phyloP scores from a whole-genome alignment of 2,329 filamentous ascomycete genomes.

The Colletotrichum orchidophilum region DNA sequence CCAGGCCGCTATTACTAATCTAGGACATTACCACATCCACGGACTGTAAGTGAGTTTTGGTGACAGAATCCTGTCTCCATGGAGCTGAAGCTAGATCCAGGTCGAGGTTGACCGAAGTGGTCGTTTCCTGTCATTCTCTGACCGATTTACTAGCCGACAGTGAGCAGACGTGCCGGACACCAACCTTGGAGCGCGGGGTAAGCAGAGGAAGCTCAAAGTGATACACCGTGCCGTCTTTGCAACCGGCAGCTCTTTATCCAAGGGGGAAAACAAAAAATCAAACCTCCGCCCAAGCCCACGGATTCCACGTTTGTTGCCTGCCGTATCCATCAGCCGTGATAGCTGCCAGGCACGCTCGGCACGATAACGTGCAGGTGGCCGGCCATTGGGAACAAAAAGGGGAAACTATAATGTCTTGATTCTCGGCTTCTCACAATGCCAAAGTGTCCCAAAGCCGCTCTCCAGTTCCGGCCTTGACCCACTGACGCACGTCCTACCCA shows the following conservation, averaged over 20 bases:
- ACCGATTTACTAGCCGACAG: background rate
- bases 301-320: background rate
- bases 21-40: background rate
- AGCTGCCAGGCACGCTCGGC: background rate
- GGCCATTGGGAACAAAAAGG: background rate
- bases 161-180: background rate
- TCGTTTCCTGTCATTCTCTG: background rate
- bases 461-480: background rate
- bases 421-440: background rate
- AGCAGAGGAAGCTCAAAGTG: background rate
- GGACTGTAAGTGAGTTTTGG: background rate
- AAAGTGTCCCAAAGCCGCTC: background rate
- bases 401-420: background rate
- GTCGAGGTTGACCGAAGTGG: background rate
- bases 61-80: accelerated
- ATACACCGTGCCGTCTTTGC: no score
- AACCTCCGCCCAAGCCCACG: background rate
- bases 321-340: background rate
- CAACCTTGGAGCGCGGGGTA: background rate
- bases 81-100: background rate
- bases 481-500: background rate
- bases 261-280: no score
- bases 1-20: no score
- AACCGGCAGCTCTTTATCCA: no score
- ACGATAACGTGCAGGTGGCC: background rate